Evolutionary conservation across 306 rosid species (phyloP).

Genomic region (Corylus heterophylla): DNA sequence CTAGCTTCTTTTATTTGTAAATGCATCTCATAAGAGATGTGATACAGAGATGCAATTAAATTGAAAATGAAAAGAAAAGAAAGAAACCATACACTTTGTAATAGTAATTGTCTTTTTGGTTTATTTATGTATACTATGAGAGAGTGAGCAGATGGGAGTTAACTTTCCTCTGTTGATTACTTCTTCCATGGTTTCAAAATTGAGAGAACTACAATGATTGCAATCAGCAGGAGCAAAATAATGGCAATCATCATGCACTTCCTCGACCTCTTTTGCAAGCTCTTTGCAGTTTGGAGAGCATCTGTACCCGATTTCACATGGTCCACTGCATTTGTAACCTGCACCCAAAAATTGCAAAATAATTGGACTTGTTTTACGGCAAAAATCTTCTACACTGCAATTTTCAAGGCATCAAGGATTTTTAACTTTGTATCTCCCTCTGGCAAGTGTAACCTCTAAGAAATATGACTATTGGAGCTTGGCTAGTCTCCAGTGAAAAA

Average conservation of each 20-base stretch:
- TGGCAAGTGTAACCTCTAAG: no score
- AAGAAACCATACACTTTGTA: slow-evolving; percentile 2
- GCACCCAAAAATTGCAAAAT: slow-evolving; percentile 13
- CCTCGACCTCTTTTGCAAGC: slow-evolving; percentile 73
- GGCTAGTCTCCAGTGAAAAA: no score
- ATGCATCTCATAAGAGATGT: not conserved
- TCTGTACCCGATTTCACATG: slow-evolving; percentile 67
- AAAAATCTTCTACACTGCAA: not conserved
- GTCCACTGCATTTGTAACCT: slow-evolving; percentile 89
- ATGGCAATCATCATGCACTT: slow-evolving; percentile 87
- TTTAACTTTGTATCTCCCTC: not conserved
- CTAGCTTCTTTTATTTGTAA: slow-evolving; percentile 19
- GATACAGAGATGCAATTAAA: slow-evolving; percentile 8
- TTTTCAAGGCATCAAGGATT: not conserved
- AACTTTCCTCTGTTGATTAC: slow-evolving; percentile 31
- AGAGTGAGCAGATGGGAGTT: not conserved
- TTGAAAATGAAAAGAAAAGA: not conserved
- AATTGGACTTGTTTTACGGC: not conserved
- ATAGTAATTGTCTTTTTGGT: not conserved
- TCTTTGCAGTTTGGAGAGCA: slow-evolving; percentile 72
- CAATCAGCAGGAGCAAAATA: slow-evolving; percentile 62
- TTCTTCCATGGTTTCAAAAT: slow-evolving; percentile 78
- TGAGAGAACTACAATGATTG: slow-evolving; percentile 59
- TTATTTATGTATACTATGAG: not conserved
- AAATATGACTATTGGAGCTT: no score